Conservation (phyloP, 2,329 filamentous ascomycete species). For the Rhinocladiella mackenziei region DNA sequence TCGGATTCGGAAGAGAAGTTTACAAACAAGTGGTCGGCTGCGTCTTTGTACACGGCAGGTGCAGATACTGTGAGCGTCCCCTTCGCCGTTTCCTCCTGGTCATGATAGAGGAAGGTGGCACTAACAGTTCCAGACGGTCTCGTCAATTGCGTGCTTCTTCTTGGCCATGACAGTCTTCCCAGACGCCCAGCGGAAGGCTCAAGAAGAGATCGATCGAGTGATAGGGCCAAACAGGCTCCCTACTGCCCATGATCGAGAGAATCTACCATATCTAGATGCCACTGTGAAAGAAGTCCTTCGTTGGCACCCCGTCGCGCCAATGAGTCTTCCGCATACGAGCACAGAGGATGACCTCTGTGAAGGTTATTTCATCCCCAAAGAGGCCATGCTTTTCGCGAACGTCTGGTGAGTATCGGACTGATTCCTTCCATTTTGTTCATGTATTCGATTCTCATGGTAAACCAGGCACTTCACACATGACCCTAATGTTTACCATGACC, state of each 20-base stretch:
- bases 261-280: constrained; percentile 38
- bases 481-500: constrained; percentile 38
- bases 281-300: constrained; percentile 39
- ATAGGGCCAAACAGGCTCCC: constrained; percentile 38
- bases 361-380: constrained; percentile 50
- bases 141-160: constrained; percentile 43
- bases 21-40: constrained; percentile 42
- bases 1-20: constrained; percentile 34
- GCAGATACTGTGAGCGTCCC: constrained; percentile 35
- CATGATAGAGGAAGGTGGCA: too few relatives aligned
- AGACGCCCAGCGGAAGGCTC: constrained; percentile 44
- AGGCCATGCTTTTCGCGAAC: constrained; percentile 34
- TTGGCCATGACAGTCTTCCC: constrained; percentile 53
- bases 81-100: constrained; percentile 24
- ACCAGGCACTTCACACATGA: constrained; percentile 19
- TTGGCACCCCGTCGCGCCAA: constrained; percentile 37
- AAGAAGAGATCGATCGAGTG: constrained; percentile 44
- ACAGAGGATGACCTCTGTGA: constrained; percentile 47
- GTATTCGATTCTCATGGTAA: constrained; percentile 15
- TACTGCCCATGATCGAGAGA: constrained; percentile 37
- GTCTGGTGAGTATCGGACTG: constrained; percentile 24
- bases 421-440: not conserved
- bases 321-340: constrained; percentile 34
- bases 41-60: constrained; percentile 42
- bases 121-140: constrained; percentile 35